These are phyloP conservation scores for Penicillium coffeae DNA, from an alignment of 495 filamentous ascomycete species.

Conservation along the genomic window DNA sequence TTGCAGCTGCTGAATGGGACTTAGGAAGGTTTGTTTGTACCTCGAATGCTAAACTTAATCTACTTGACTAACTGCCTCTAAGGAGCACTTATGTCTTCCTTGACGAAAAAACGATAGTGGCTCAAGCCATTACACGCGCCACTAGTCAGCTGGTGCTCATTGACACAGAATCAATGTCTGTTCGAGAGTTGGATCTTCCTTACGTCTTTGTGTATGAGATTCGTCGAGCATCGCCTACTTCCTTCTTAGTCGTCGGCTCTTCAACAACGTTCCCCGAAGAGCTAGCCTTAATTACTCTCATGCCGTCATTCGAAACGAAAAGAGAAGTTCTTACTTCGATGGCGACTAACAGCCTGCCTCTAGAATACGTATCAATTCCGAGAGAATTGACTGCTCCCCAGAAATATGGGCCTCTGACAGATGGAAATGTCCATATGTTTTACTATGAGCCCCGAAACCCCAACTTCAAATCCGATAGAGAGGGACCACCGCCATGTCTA, in stretches of 20 bases:
- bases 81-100: conserved; percentile 37
- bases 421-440: conserved; percentile 36
- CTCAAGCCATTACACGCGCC: conserved; percentile 23
- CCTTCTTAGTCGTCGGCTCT: conserved; percentile 20
- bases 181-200: conserved; percentile 19
- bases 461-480: conserved; percentile 22
- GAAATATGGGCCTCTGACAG: conserved; percentile 18
- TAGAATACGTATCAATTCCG: conserved; percentile 32
- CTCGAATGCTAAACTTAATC: not conserved
- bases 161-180: conserved; percentile 11
- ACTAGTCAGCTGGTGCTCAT: conserved; percentile 22
- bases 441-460: conserved; percentile 44
- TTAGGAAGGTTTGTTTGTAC: conserved; percentile 35
- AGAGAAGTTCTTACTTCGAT: conserved; percentile 22
- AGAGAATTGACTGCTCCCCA: conserved; percentile 22
- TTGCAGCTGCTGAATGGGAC: conserved; percentile 36
- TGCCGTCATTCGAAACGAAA: conserved; percentile 6
- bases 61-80: not conserved
- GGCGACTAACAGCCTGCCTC: conserved; percentile 15
- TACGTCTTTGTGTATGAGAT: conserved; percentile 21
- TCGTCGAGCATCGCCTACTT: conserved; percentile 15
- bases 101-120: conserved; percentile 33
- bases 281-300: conserved; percentile 18
- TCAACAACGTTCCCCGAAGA: conserved; percentile 19
- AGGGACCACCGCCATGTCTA: conserved; percentile 39